A percentile compares a stretch with the other conserved stretches of the same genome.
phyloP scores from a whole-genome alignment of 176 grass and related monocot species.

The Alloteropsis semialata region DNA sequence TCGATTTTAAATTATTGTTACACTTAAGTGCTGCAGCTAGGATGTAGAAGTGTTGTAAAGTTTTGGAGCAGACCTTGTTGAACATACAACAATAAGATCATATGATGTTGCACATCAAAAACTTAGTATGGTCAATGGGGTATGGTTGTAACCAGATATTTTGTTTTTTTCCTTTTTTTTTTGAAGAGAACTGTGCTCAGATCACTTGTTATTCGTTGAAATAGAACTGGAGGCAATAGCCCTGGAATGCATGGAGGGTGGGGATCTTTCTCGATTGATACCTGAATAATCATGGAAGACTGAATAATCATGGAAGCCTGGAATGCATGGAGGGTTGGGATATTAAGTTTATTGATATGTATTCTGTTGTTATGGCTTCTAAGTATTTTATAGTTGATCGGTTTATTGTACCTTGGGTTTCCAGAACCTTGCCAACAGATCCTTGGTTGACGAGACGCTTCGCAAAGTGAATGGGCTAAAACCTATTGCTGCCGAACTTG shows the following conservation, averaged over 20 bases:
- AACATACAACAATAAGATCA: background rate
- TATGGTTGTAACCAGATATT: too few relatives aligned
- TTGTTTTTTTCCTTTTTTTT: too few relatives aligned
- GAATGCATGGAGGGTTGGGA: too few relatives aligned
- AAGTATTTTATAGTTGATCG: background rate
- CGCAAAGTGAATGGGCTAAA: conserved; percentile 86
- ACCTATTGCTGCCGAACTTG: conserved; percentile 78
- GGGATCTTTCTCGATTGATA: too few relatives aligned
- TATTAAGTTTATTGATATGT: background rate
- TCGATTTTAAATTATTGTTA: background rate
- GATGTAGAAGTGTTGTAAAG: background rate
- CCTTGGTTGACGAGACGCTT: conserved; percentile 78
- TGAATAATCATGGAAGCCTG: too few relatives aligned
- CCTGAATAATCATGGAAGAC: background rate
- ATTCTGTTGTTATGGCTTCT: background rate
- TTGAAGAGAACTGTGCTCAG: background rate
- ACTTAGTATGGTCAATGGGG: too few relatives aligned
- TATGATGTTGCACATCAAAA: too few relatives aligned
- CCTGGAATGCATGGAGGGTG: too few relatives aligned
- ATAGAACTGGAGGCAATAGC: too few relatives aligned
- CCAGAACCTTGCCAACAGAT: conserved; percentile 89
- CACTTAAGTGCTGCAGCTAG: background rate
- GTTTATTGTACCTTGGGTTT: background rate
- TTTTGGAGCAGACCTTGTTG: background rate
- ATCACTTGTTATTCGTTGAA: background rate